Evolutionary conservation across 2,329 filamentous ascomycete species (phyloP), one percentile per base, ranked within the genome.

Genomic region (Aureobasidium namibiae): DNA sequence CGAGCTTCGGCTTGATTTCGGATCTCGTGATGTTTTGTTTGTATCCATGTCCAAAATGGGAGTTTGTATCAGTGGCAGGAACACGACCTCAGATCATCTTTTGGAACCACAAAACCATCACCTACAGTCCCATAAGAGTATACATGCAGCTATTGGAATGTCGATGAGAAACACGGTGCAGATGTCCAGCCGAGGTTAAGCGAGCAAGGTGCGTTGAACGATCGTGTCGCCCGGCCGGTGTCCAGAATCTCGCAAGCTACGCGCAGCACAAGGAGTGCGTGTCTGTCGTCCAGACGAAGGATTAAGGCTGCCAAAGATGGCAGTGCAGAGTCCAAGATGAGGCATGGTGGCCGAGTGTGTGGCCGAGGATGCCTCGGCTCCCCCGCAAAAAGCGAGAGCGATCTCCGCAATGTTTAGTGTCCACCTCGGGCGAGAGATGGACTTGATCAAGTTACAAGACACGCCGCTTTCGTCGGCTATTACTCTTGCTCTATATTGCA

Each of bases 281-380:
- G 4, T 9, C 26, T 29, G 26, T 29, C 8, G n/a, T 21, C 18
- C 11, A 18, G 18, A 41, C 4, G 10, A 9, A 18, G 38, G 29
- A 18, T n/a, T n/a, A n/a, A n/a, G n/a, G n/a, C n/a, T n/a, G n/a
- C n/a, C n/a, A n/a, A n/a, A n/a, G n/a, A n/a, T n/a, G n/a, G n/a
- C n/a, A n/a, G n/a, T n/a, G n/a, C n/a, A n/a, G n/a, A n/a, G n/a
- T n/a, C n/a, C n/a, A n/a, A n/a, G 23, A 45, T 23, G 44, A 46
- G 7, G 26, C 44, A 49, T 11, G 16, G 11, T 14, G 23, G 46
- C 4, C 13, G 7, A 23, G 16, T 33, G 4, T 29, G 4, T 23
- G 34, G 23, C 33, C 48, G 48, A 52, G 48, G 26, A 24, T 56
- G 39, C 52, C 52, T 56, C 52, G 52, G 52, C 52, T 44, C 39